Evolutionary conservation across 306 rosid species (phyloP).

Genomic region (Sindora glabra): DNA sequence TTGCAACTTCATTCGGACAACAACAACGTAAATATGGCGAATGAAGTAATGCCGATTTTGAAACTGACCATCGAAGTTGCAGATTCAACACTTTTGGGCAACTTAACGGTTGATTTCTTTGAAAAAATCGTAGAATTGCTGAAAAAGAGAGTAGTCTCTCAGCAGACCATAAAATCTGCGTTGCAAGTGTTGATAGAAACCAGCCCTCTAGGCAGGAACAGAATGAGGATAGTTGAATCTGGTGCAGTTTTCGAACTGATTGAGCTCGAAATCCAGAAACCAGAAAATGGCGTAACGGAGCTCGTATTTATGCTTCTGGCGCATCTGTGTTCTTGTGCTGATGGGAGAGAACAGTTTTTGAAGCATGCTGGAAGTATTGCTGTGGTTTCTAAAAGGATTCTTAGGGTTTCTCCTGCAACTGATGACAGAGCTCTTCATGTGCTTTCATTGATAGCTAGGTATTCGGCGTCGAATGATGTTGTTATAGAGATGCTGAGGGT

Average conservation of each 20-base stretch:
- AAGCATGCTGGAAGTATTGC: slow-evolving; percentile 60
- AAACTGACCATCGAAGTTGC: slow-evolving; percentile 26
- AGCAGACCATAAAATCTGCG: slow-evolving; percentile 34
- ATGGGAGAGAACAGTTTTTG: slow-evolving; percentile 58
- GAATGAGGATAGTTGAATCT: slow-evolving; percentile 42
- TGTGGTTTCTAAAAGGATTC: slow-evolving; percentile 48
- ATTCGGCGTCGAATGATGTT: slow-evolving; percentile 31
- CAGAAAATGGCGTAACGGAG: slow-evolving; percentile 39
- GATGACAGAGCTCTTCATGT: slow-evolving; percentile 48
- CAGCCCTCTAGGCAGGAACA: slow-evolving; percentile 44
- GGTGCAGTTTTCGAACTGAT: slow-evolving; percentile 45
- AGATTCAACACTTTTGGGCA: slow-evolving; percentile 23
- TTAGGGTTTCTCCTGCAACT: slow-evolving; percentile 59
- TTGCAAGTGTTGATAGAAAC: slow-evolving; percentile 33
- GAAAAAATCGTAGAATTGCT: slow-evolving; percentile 21
- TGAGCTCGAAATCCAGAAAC: slow-evolving; percentile 48
- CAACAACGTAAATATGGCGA: slow-evolving; percentile 21
- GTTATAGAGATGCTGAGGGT: slow-evolving; percentile 66
- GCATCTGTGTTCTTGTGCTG: slow-evolving; percentile 48
- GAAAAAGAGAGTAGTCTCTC: slow-evolving; percentile 20
- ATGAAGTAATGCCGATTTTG: slow-evolving; percentile 38
- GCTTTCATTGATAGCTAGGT: slow-evolving; percentile 36
- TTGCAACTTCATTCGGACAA: slow-evolving; percentile 19
- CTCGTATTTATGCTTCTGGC: slow-evolving; percentile 48
- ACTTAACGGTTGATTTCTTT: slow-evolving; percentile 43